Evolutionary conservation across 768 basidiomycete genomes (phyloP).

Genomic region (Leucocoprinus leucothites): DNA sequence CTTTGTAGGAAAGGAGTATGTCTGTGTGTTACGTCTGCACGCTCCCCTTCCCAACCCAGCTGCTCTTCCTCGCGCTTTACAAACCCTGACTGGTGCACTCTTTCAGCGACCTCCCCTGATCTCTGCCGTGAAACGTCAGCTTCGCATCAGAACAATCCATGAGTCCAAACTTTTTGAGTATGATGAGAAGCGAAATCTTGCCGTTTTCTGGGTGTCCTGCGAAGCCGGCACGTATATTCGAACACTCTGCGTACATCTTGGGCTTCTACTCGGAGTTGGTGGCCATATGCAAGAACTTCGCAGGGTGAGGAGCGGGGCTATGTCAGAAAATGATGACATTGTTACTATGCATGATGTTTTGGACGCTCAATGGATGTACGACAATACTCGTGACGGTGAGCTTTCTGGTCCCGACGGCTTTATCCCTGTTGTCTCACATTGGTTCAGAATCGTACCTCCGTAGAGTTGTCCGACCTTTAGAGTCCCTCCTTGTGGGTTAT

Average conservation of each 20-base stretch:
- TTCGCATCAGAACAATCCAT: constrained; percentile 96
- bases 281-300: constrained; percentile 99
- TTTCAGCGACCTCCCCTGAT: constrained; percentile 99
- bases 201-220: constrained; percentile 98
- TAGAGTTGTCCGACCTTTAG: constrained; percentile 90
- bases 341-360: constrained; percentile 99
- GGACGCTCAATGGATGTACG: constrained; percentile 98
- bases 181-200: constrained; percentile 94
- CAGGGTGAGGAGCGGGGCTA: constrained; percentile 90
- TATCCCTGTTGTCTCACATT: constrained; percentile 5
- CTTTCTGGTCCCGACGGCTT: constrained; percentile 8
- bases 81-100: constrained; percentile 95
- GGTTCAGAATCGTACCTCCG: constrained; percentile 89
- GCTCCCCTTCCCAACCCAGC: constrained; percentile 76
- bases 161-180: constrained; percentile 95
- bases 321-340: constrained; percentile 97
- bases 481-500: constrained; percentile 91
- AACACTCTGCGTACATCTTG: constrained; percentile 96
- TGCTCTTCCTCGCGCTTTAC: constrained; percentile 87
- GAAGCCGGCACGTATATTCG: constrained; percentile 97
- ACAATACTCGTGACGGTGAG: constrained; percentile 93
- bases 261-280: constrained; percentile 90
- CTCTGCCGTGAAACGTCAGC: constrained; percentile 97
- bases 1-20: constrained; percentile 88
- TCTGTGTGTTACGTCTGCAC: constrained; percentile 93